These are phyloP conservation scores for Sporothrix curviconia DNA, from an alignment of 2,329 filamentous ascomycete species.

Conservation along the genomic window DNA sequence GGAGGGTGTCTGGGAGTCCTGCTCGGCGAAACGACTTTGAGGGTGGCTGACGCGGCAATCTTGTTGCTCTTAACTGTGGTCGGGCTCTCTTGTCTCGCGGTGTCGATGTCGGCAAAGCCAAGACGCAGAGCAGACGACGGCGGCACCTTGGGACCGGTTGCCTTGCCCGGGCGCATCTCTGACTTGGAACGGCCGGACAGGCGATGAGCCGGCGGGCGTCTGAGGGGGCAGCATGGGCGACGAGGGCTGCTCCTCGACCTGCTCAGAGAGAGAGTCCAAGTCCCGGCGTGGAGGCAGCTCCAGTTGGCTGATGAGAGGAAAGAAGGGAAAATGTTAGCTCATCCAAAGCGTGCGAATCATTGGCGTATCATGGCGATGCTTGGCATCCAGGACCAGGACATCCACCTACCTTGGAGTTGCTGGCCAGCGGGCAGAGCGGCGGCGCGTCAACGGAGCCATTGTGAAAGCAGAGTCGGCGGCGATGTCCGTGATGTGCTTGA, in stretches of 20 bases:
- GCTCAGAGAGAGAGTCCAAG: constrained; percentile 40
- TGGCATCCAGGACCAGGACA: too few relatives aligned
- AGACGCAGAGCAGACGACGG: constrained; percentile 74
- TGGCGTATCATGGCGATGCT: too few relatives aligned
- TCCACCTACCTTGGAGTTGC: constrained; percentile 31
- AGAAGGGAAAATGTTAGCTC: too few relatives aligned
- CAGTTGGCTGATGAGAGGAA: not conserved
- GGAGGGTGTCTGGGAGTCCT: not conserved
- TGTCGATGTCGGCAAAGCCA: constrained; percentile 71
- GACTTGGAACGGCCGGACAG: constrained; percentile 63
- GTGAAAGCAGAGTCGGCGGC: not conserved
- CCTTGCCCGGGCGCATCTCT: constrained; percentile 89
- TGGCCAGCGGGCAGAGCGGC: constrained; percentile 39
- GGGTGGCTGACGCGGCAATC: constrained; percentile 35
- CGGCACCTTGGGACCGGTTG: constrained; percentile 67
- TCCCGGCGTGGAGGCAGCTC: constrained; percentile 21
- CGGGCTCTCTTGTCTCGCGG: constrained; percentile 27
- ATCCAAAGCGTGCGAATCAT: too few relatives aligned
- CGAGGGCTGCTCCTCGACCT: constrained; percentile 23
- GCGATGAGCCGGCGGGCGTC: constrained; percentile 59
- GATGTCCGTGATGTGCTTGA: not conserved
- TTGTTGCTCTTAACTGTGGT: constrained; percentile 11
- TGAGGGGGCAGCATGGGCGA: constrained; percentile 31
- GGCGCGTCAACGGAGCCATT: constrained; percentile 23
- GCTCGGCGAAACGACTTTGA: constrained; percentile 7